These are phyloP conservation scores for Daldinia eschscholtzii DNA, from an alignment of 2,329 filamentous ascomycete genomes.

Conservation along the genomic window DNA sequence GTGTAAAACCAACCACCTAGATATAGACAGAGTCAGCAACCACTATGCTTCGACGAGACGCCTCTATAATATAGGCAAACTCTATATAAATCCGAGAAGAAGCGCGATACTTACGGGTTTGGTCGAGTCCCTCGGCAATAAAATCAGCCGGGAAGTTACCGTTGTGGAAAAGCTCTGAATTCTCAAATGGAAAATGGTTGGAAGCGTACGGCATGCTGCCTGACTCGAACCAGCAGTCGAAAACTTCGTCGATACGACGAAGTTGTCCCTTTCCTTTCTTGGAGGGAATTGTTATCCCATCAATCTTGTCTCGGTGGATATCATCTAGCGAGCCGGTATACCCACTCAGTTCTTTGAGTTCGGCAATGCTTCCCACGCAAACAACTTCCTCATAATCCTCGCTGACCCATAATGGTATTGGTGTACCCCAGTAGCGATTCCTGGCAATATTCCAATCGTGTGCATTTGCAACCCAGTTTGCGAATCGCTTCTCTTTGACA, in stretches of 20 bases:
- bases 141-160: conserved; percentile 91
- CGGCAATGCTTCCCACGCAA: conserved; percentile 85
- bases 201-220: conserved; percentile 96
- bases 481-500: conserved; percentile 92
- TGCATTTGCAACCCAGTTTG: conserved; percentile 91
- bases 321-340: conserved; percentile 85
- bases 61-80: background rate
- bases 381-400: conserved; percentile 89
- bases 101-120: conserved; percentile 69
- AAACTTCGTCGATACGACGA: conserved; percentile 86
- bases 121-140: conserved; percentile 92
- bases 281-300: conserved; percentile 93
- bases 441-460: conserved; percentile 96
- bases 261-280: conserved; percentile 87
- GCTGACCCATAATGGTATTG: conserved; percentile 91
- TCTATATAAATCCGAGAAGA: background rate
- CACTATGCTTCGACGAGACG: background rate
- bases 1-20: conserved; percentile 94
- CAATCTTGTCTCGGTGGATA: conserved; percentile 92
- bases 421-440: conserved; percentile 96
- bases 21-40: conserved; percentile 22
- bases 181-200: conserved; percentile 92
- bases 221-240: conserved; percentile 96
- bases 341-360: conserved; percentile 88
- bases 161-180: conserved; percentile 79